phyloP scores from a whole-genome alignment of 768 basidiomycete species.

The Hortiboletus flavorubellus region DNA sequence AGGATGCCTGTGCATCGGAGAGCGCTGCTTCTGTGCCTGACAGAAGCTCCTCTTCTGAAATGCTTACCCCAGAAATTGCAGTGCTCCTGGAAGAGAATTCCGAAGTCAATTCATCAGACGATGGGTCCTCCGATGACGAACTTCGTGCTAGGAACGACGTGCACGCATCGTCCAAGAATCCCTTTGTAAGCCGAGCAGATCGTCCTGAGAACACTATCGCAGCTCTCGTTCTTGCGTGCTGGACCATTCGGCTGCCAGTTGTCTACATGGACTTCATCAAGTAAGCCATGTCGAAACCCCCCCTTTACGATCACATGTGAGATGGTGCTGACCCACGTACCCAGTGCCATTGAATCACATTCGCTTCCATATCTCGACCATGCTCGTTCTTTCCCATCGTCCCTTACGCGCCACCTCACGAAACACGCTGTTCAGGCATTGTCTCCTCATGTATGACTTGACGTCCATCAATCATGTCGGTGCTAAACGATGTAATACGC shows the following conservation, averaged over 20 bases:
- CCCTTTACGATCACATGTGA: background rate
- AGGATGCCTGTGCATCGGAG: slow-evolving; percentile 2
- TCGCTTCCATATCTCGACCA: slow-evolving; percentile 81
- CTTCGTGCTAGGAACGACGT: slow-evolving; percentile 3
- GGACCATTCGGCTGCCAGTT: slow-evolving; percentile 75
- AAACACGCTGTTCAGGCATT: slow-evolving; percentile 64
- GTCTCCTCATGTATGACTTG: slow-evolving; percentile 56
- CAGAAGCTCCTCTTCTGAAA: slow-evolving; percentile 14
- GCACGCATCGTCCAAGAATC: slow-evolving; percentile 6
- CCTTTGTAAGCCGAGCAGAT: slow-evolving; percentile 32
- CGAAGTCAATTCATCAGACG: slow-evolving; percentile 31
- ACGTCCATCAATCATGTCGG: background rate
- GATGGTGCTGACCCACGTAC: slow-evolving; percentile 7
- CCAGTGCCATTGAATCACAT: slow-evolving; percentile 70
- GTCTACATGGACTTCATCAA: slow-evolving; percentile 71
- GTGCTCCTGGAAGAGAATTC: slow-evolving; percentile 40
- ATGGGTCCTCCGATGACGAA: slow-evolving; percentile 21
- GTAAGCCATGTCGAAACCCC: slow-evolving; percentile 39
- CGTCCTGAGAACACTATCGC: slow-evolving; percentile 53
- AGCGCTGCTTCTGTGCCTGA: slow-evolving; percentile 9
- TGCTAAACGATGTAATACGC: slow-evolving; percentile 15
- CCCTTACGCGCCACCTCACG: slow-evolving; percentile 67
- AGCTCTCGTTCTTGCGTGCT: slow-evolving; percentile 71
- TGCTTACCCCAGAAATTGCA: slow-evolving; percentile 35
- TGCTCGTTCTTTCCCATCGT: slow-evolving; percentile 54